Percentiles rank a stretch among this genome's conserved stretches.
These are phyloP conservation scores for Irpex sp. DNA, from an alignment of 1,284 basidiomycete species.

Conservation along the genomic window DNA sequence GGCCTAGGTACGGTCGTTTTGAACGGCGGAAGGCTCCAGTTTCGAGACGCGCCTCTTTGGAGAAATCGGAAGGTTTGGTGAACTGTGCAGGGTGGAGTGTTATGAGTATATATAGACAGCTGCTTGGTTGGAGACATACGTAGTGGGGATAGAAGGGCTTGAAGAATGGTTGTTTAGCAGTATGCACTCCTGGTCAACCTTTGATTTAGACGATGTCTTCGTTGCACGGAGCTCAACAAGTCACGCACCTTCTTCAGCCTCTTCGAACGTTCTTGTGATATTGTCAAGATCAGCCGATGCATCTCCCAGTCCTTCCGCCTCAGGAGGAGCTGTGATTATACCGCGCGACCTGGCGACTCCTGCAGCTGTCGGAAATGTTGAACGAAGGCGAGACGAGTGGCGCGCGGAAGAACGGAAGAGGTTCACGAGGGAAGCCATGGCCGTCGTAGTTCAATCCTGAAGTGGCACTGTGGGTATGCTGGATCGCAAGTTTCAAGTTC, in stretches of 20 bases:
- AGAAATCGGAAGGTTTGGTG: slow-evolving; percentile 25
- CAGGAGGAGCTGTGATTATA: not conserved
- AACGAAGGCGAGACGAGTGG: slow-evolving; percentile 10
- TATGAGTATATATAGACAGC: not conserved
- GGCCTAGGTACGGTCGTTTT: slow-evolving; percentile 38
- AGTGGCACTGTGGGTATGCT: not conserved
- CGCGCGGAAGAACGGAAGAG: slow-evolving; percentile 18
- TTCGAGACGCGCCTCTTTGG: slow-evolving; percentile 19
- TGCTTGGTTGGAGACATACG: not conserved
- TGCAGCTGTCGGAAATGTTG: not conserved
- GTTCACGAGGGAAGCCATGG: slow-evolving; percentile 2
- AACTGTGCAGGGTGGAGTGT: slow-evolving; percentile 22
- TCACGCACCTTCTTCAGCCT: not conserved
- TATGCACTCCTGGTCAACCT: not conserved
- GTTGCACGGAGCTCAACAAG: too few relatives aligned
- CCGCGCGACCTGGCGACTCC: not conserved
- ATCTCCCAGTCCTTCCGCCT: not conserved
- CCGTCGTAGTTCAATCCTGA: not conserved
- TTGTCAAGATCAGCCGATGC: not conserved
- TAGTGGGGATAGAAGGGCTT: not conserved
- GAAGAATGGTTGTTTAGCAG: not conserved
- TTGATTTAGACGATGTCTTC: not conserved
- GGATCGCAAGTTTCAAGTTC: not conserved
- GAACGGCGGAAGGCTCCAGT: slow-evolving; percentile 21
- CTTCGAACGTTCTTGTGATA: not conserved